These are phyloP conservation scores for Lyophyllum atratum DNA, from an alignment of 768 basidiomycete genomes.

Conservation along the genomic window DNA sequence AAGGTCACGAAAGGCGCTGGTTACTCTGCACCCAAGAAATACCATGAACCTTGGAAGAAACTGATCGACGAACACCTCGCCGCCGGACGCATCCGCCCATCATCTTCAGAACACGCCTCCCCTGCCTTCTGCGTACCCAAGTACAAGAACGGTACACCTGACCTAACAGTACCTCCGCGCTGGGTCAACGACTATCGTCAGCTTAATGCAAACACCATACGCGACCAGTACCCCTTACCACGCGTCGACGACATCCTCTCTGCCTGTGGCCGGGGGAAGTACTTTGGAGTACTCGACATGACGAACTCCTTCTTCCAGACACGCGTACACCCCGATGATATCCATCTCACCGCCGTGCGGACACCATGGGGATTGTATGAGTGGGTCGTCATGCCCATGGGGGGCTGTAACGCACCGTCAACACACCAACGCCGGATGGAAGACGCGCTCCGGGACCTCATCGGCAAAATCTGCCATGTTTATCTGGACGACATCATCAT, in stretches of 20 bases:
- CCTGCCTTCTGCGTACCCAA: conserved; percentile 6
- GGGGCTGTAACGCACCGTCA: conserved; percentile 31
- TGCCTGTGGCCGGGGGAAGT: background rate
- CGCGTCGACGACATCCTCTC: background rate
- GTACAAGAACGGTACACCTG: background rate
- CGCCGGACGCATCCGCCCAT: conserved; percentile 28
- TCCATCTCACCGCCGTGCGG: conserved; percentile 32
- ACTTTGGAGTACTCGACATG: background rate
- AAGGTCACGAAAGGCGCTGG: conserved; percentile 19
- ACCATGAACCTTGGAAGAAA: conserved; percentile 28
- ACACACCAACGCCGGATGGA: conserved; percentile 37
- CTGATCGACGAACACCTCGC: conserved; percentile 33
- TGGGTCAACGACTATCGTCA: conserved; percentile 31
- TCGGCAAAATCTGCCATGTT: conserved; percentile 44
- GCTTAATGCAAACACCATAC: conserved; percentile 25
- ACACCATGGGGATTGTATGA: conserved; percentile 43
- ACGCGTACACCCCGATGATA: conserved; percentile 25
- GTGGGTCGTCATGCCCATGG: conserved; percentile 43
- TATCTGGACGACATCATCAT: conserved; percentile 50
- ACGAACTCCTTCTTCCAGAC: conserved; percentile 29
- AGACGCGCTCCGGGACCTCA: conserved; percentile 26
- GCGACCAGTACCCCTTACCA: conserved; percentile 1
- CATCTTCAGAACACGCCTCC: conserved; percentile 21
- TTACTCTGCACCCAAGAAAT: conserved; percentile 34
- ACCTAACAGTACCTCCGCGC: background rate